These are phyloP conservation scores for Aureobasidium sp. DNA, from an alignment of 2,329 filamentous ascomycete genomes.

Conservation along the genomic window DNA sequence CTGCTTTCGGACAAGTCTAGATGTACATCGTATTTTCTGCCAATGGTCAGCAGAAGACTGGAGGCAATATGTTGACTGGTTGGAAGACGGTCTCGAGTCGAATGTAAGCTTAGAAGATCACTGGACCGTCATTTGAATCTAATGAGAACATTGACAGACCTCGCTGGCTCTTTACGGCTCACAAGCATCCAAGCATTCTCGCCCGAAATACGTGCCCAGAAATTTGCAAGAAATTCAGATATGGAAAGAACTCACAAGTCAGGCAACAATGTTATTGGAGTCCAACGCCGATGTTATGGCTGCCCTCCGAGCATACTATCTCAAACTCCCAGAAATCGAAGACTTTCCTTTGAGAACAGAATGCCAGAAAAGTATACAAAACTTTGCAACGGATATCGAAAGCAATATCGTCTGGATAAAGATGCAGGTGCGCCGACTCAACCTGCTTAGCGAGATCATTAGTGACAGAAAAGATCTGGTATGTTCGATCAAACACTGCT, in stretches of 20 bases:
- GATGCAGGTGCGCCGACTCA: background rate
- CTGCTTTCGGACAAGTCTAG: background rate
- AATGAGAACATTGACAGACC: background rate
- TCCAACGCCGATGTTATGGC: conserved; percentile 34
- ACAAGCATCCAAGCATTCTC: background rate
- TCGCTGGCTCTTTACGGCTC: background rate
- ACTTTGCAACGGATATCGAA: background rate
- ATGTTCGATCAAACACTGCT: background rate
- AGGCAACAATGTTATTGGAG: background rate
- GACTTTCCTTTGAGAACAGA: conserved; percentile 19
- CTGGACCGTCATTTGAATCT: background rate
- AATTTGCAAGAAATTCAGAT: background rate
- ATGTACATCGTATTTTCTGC: background rate
- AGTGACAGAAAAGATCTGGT: background rate
- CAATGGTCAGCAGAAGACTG: background rate
- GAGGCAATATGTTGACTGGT: background rate
- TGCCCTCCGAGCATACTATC: conserved; percentile 22
- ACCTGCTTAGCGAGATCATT: background rate
- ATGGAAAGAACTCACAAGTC: background rate
- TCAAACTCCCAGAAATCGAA: conserved; percentile 14
- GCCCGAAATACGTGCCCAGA: background rate
- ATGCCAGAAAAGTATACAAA: conserved; percentile 11
- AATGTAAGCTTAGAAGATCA: background rate
- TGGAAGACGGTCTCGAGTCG: background rate
- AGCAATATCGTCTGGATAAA: background rate